phyloP scores from a whole-genome alignment of 805 yeast genomes.

The Metschnikowia baotianmanensis region DNA sequence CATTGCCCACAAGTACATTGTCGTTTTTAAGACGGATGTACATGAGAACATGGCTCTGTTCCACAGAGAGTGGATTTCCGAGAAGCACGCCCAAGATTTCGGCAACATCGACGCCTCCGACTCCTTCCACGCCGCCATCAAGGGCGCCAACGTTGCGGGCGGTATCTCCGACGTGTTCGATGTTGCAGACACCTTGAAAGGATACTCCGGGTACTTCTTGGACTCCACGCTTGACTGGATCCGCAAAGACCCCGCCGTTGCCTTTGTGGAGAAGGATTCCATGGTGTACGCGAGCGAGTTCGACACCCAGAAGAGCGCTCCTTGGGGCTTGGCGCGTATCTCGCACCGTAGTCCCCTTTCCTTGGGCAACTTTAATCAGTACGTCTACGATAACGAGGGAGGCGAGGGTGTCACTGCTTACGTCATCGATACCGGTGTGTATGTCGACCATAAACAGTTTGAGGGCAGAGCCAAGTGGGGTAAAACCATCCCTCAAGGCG shows the following conservation, averaged over 20 bases:
- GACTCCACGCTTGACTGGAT: conserved; percentile 71
- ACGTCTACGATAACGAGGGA: conserved; percentile 40
- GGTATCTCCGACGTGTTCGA: conserved; percentile 45
- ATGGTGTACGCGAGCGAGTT: conserved; percentile 62
- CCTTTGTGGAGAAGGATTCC: conserved; percentile 67
- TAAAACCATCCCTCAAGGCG: conserved; percentile 59
- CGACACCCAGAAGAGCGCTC: conserved; percentile 76
- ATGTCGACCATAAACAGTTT: conserved; percentile 57
- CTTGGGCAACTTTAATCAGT: conserved; percentile 55
- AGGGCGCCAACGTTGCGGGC: conserved; percentile 11
- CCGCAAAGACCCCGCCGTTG: conserved; percentile 60
- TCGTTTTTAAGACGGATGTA: conserved; percentile 73
- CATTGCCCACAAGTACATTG: conserved; percentile 76
- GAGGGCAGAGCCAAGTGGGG: conserved; percentile 61
- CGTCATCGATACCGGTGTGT: conserved; percentile 83
- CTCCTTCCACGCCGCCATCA: conserved; percentile 14
- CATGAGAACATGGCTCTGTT: conserved; percentile 50
- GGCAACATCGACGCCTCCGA: conserved; percentile 28
- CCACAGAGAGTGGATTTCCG: conserved; percentile 64
- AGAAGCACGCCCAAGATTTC: conserved; percentile 45
- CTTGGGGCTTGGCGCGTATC: conserved; percentile 92
- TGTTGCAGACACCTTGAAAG: conserved; percentile 54
- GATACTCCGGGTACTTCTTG: conserved; percentile 85
- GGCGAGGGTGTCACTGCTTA: conserved; percentile 64
- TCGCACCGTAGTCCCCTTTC: conserved; percentile 75